Conservation (phyloP, 2,329 filamentous ascomycete genomes). For the Venturiaceae sp. region DNA sequence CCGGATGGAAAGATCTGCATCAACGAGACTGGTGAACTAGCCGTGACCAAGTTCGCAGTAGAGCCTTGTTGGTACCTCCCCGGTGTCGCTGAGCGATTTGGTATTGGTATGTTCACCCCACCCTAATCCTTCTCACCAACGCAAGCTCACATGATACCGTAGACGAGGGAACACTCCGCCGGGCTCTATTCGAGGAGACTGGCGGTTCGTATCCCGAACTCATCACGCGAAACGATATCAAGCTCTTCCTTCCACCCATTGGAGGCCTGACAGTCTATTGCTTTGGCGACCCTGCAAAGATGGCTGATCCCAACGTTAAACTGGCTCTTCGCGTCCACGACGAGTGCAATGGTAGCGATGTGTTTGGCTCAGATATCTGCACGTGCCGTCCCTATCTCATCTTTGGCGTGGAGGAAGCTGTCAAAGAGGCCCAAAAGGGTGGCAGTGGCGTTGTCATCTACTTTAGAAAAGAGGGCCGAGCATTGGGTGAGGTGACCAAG, state of each 20-base stretch:
- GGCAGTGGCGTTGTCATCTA: conserved; percentile 95
- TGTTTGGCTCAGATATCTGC: conserved; percentile 96
- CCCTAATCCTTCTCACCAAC: background rate
- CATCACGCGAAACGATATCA: conserved; percentile 89
- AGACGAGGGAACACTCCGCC: conserved; percentile 79
- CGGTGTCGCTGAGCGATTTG: conserved; percentile 76
- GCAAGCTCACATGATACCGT: conserved; percentile 1
- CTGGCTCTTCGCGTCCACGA: conserved; percentile 80
- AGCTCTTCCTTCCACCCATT: conserved; percentile 91
- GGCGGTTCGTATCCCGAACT: conserved; percentile 94
- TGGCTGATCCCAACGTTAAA: conserved; percentile 74
- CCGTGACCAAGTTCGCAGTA: conserved; percentile 93
- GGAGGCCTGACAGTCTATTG: conserved; percentile 94
- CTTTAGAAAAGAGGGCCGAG: conserved; percentile 94
- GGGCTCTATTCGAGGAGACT: conserved; percentile 88
- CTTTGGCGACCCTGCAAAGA: conserved; percentile 90
- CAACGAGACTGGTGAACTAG: conserved; percentile 76
- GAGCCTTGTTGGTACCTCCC: conserved; percentile 64
- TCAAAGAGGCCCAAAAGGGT: conserved; percentile 91
- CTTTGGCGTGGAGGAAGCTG: conserved; percentile 93
- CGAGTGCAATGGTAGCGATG: conserved; percentile 92
- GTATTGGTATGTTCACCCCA: conserved; percentile 51
- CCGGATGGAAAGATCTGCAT: conserved; percentile 85
- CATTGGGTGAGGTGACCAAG: conserved; percentile 90
- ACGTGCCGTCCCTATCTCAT: conserved; percentile 93